Conservation (phyloP, 345 rosid genomes). For the Barbarea vulgaris region DNA sequence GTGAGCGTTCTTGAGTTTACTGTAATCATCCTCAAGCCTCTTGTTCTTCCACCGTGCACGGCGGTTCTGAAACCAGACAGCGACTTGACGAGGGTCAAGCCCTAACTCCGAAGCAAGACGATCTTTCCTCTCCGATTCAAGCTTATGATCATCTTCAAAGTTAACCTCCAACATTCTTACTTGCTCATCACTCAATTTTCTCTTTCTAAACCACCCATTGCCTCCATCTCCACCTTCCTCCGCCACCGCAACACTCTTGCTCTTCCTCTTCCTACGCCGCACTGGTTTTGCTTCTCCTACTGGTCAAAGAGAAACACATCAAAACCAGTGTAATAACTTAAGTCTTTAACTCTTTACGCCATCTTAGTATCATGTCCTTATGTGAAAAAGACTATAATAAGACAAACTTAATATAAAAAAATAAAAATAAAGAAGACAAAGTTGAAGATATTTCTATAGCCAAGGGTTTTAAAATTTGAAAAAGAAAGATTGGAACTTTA, state of each 20-base stretch:
- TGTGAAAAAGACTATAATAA: conserved; percentile 17
- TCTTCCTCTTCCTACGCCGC: conserved; percentile 58
- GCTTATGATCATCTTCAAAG: conserved; percentile 75
- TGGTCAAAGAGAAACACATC: conserved; percentile 18
- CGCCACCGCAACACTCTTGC: conserved; percentile 38
- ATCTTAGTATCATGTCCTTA: neutral
- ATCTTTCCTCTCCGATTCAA: conserved; percentile 81
- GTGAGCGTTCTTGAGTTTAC: conserved; percentile 51
- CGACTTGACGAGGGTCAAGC: conserved; percentile 92
- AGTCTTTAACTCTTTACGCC: neutral
- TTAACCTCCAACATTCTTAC: conserved; percentile 60
- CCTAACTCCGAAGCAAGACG: conserved; percentile 76
- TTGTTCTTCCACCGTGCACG: conserved; percentile 91
- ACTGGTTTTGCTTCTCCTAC: conserved; percentile 49
- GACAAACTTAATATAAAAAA: conserved; percentile 9
- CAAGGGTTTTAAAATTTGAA: neutral
- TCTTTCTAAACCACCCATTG: conserved; percentile 53
- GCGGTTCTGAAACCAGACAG: conserved; percentile 98
- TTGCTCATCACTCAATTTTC: conserved; percentile 72
- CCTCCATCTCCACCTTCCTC: conserved; percentile 32
- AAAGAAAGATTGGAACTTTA: neutral
- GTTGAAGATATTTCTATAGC: conserved; percentile 22
- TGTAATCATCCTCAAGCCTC: conserved; percentile 78
- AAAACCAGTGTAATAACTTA: neutral
- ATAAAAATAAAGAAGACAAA: conserved; percentile 24